These are phyloP conservation scores for Plantago ovata DNA, from an alignment of 257 asterid genomes.

Conservation along the genomic window DNA sequence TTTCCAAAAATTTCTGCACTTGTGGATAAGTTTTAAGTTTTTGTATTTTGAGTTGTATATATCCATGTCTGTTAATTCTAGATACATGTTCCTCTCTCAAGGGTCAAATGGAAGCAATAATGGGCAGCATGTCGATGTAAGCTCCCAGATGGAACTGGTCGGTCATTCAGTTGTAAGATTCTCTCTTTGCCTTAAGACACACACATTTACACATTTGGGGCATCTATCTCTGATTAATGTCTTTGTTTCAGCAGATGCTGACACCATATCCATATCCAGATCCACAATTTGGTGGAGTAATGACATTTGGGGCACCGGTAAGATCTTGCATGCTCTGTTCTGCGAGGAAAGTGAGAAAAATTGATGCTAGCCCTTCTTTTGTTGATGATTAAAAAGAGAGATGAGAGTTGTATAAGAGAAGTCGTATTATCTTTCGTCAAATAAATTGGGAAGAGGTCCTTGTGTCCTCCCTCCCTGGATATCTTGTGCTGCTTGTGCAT, in stretches of 20 bases:
- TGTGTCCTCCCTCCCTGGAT: no score
- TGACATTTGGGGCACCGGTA: constrained; percentile 75
- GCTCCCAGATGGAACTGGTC: constrained; percentile 61
- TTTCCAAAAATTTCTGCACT: no score
- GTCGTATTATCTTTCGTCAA: no score
- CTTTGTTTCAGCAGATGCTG: constrained; percentile 54
- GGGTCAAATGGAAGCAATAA: constrained; percentile 42
- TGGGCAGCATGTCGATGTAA: constrained; percentile 39
- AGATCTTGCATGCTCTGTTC: constrained; percentile 16
- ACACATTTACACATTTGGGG: no score
- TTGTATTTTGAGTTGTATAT: background rate
- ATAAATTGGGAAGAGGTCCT: no score
- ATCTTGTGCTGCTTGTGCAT: no score
- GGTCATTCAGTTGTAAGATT: constrained; percentile 74
- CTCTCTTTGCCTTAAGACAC: constrained; percentile 2
- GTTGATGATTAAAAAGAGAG: constrained; percentile 9
- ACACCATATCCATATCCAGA: constrained; percentile 63
- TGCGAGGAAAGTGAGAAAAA: background rate
- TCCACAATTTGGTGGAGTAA: constrained; percentile 54
- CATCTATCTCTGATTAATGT: background rate
- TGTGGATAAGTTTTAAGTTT: no score
- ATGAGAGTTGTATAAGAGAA: background rate
- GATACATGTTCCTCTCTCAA: constrained; percentile 24
- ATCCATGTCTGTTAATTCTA: constrained; percentile 16
- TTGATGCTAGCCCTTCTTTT: background rate